phyloP scores from a whole-genome alignment of 768 basidiomycete genomes.

The Candolleomyces efflorescens region DNA sequence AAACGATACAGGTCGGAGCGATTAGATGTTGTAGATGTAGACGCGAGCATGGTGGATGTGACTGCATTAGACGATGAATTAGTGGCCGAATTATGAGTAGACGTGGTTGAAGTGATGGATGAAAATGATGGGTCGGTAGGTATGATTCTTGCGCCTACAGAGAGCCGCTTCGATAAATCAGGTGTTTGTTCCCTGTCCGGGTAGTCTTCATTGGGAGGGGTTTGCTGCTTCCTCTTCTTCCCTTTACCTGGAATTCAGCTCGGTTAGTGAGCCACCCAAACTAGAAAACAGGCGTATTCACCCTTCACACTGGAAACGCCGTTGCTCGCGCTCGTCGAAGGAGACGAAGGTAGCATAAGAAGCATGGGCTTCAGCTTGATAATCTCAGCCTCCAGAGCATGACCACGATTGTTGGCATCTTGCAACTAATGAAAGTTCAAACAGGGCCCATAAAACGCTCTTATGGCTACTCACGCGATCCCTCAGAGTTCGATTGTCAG shows the following conservation, averaged over 20 bases:
- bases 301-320: background rate
- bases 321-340: background rate
- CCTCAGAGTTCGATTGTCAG: conserved; percentile 59
- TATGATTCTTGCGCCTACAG: background rate
- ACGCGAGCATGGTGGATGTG: background rate
- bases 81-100: background rate
- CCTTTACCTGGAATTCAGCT: conserved; percentile 1
- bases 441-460: background rate
- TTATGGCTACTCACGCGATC: conserved; percentile 44
- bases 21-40: background rate
- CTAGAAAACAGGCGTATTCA: background rate
- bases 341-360: conserved; percentile 52
- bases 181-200: background rate
- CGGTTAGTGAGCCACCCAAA: too few species aligned
- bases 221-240: conserved; percentile 3
- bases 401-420: conserved; percentile 51
- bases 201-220: background rate
- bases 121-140: background rate
- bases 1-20: too few species aligned
- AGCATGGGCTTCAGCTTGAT: conserved; percentile 63
- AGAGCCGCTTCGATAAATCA: background rate
- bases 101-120: conserved; percentile 1
- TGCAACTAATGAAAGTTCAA: conserved; percentile 45
- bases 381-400: conserved; percentile 60
- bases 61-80: conserved; percentile 2